Percentiles rank a stretch among this genome's conserved stretches.
Conservation (phyloP, 2,329 filamentous ascomycete species). For the Verticillium isaacii region DNA sequence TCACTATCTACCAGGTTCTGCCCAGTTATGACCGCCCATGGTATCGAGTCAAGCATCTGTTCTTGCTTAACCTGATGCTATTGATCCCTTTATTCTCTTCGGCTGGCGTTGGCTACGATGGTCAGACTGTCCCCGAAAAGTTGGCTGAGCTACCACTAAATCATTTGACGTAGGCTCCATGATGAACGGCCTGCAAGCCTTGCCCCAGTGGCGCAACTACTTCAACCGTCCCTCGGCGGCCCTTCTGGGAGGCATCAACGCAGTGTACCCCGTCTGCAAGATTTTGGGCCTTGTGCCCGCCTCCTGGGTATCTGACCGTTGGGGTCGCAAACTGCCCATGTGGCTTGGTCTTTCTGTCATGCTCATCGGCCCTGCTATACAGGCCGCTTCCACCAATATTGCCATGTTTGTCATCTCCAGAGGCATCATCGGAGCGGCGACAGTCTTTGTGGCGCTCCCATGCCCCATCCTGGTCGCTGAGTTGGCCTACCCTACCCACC, state of each 20-base stretch:
- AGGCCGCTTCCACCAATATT: constrained; percentile 15
- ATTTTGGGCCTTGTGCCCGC: constrained; percentile 7
- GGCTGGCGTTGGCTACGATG: constrained; percentile 38
- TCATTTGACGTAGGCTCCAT: constrained; percentile 20
- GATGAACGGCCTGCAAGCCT: constrained; percentile 35
- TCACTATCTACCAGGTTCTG: constrained; percentile 21
- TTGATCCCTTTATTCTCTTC: constrained; percentile 37
- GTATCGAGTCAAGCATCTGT: constrained; percentile 35
- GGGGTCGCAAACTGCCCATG: constrained; percentile 29
- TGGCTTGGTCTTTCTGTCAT: constrained; percentile 23
- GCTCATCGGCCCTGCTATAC: constrained; percentile 23
- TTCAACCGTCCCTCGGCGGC: constrained; percentile 15
- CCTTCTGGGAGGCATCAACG: constrained; percentile 10
- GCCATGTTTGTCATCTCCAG: constrained; percentile 28
- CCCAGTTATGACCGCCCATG: constrained; percentile 34
- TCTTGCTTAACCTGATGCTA: constrained; percentile 37
- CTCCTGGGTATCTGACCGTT: constrained; percentile 22
- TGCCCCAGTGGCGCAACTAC: constrained; percentile 29
- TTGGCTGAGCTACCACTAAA: too few species aligned
- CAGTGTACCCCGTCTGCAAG: constrained; percentile 9
- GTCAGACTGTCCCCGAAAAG: constrained; percentile 12
- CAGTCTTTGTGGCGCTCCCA: constrained; percentile 21
- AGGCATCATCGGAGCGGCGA: constrained; percentile 26
- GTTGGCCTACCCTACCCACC: constrained; percentile 28
- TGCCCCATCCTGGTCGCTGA: constrained; percentile 29